Conservation (phyloP, 208 protist species). For the Kentomonas sorsogonicus region DNA sequence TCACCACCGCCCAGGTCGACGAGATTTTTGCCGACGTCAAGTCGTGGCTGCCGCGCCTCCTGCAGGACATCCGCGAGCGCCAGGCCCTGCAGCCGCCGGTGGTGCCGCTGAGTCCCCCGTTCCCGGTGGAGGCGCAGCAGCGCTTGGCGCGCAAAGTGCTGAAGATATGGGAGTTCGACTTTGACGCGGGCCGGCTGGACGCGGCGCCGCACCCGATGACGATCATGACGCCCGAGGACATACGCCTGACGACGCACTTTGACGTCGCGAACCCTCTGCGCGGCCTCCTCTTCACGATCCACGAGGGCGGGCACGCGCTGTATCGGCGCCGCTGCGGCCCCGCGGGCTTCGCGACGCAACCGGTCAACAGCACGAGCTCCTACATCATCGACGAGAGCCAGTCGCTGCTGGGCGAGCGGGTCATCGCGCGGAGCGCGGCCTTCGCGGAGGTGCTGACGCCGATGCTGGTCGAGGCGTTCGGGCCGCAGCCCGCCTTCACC, state of each 20-base stretch:
- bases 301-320: constrained; percentile 70
- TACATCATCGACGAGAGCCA: constrained; percentile 78
- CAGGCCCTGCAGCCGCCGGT: constrained; percentile 11
- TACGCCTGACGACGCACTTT: constrained; percentile 77
- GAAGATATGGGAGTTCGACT: constrained; percentile 60
- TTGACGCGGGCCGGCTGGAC: constrained; percentile 69
- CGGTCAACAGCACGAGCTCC: constrained; percentile 44
- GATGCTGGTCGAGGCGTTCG: constrained; percentile 34
- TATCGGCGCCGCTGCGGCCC: constrained; percentile 73
- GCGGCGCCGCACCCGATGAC: constrained; percentile 76
- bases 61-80: constrained; percentile 40
- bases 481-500: constrained; percentile 33
- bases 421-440: constrained; percentile 42
- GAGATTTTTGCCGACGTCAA: constrained; percentile 48
- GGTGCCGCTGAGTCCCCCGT: constrained; percentile 13
- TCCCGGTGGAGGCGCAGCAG: constrained; percentile 35
- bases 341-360: constrained; percentile 32
- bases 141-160: constrained; percentile 25
- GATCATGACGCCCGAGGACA: constrained; percentile 50
- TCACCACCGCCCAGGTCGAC: constrained; percentile 39
- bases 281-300: constrained; percentile 51
- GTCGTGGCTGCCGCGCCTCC: constrained; percentile 52
- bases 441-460: constrained; percentile 51
- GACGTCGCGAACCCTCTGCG: constrained; percentile 27
- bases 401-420: constrained; percentile 64